Percentiles rank a stretch among this genome's conserved stretches.
phyloP scores from a whole-genome alignment of 2,329 filamentous ascomycete species.

The Lasiodiplodia theobromae region DNA sequence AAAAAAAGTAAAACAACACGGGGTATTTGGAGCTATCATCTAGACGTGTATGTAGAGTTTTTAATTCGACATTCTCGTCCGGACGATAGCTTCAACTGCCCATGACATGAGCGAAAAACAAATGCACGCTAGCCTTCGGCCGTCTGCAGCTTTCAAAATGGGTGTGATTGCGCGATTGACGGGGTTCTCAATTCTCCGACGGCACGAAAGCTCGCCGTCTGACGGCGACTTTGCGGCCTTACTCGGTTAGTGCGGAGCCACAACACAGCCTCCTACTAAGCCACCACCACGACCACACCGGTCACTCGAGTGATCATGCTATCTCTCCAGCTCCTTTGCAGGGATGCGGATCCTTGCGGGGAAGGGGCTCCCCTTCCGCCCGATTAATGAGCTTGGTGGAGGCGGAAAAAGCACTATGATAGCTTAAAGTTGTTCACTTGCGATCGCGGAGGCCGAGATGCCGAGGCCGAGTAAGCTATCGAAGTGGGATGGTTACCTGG shows the following conservation, averaged over 20 bases:
- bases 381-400: background rate
- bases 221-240: slow-evolving; percentile 4
- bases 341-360: slow-evolving; percentile 10
- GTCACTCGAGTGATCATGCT: background rate
- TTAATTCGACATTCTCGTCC: no score
- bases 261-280: slow-evolving; percentile 13
- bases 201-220: background rate
- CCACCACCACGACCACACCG: background rate
- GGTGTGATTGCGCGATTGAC: background rate
- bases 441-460: background rate
- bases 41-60: no score
- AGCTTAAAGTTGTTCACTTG: background rate
- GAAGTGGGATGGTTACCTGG: background rate
- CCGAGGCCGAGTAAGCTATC: background rate
- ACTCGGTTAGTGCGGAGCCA: slow-evolving; percentile 5
- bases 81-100: no score
- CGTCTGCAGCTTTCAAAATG: no score
- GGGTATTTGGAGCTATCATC: no score
- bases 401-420: background rate
- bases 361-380: background rate
- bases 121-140: no score
- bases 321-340: background rate
- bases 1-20: no score
- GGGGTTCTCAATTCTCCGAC: background rate
- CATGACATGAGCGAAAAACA: no score